Percentiles rank a stretch among this genome's conserved stretches.
phyloP scores from a whole-genome alignment of 768 basidiomycete genomes.

The Panaeolus cyanescens region DNA sequence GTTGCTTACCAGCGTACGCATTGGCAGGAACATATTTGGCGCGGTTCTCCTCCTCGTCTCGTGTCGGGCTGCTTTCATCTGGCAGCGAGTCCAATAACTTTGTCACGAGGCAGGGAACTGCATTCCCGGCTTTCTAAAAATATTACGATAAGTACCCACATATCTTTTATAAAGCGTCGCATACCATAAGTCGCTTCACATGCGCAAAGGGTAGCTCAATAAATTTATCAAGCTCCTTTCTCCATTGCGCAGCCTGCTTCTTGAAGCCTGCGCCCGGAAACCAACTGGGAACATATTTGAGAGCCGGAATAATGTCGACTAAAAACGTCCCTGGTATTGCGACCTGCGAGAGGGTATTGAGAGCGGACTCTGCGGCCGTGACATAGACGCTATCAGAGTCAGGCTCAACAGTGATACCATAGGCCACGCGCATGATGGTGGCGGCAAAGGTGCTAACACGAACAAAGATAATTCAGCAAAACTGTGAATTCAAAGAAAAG shows the following conservation, averaged over 20 bases:
- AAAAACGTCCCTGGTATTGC: constrained; percentile 28
- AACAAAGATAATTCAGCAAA: too few species aligned
- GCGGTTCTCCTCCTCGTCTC: not conserved
- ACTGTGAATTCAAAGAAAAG: not conserved
- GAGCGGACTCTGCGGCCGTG: not conserved
- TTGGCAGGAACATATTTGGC: not conserved
- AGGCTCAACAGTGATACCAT: not conserved
- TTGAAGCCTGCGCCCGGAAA: constrained; percentile 37
- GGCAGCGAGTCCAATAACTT: not conserved
- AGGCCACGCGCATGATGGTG: not conserved
- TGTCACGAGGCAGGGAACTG: not conserved
- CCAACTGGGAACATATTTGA: constrained; percentile 32
- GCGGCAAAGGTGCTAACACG: not conserved
- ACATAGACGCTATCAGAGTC: not conserved
- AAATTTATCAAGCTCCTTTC: constrained; percentile 28
- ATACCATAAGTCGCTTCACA: constrained; percentile 33
- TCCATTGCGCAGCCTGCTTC: constrained; percentile 40
- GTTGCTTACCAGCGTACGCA: constrained; percentile 1
- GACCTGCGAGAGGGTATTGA: not conserved
- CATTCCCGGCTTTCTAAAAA: not conserved
- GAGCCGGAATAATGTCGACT: constrained; percentile 27
- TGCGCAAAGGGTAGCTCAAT: constrained; percentile 34
- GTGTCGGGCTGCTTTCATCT: not conserved
- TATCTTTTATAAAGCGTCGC: too few species aligned
- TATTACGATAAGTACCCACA: too few species aligned